phyloP scores from a whole-genome alignment of 2,329 filamentous ascomycete genomes.

The Epichloe scottii region DNA sequence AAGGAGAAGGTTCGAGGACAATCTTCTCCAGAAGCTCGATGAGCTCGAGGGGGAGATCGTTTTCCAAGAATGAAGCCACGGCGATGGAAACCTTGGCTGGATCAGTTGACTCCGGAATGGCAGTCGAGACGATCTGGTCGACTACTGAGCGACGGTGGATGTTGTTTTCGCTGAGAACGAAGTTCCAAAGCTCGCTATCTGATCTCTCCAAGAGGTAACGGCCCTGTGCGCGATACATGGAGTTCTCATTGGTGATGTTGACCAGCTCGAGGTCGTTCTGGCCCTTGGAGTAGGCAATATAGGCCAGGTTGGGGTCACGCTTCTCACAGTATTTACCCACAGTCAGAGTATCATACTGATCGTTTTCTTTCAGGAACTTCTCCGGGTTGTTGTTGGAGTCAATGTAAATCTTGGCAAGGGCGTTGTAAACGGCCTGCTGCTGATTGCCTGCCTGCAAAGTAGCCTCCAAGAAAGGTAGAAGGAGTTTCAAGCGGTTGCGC shows the following conservation, averaged over 20 bases:
- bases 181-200: conserved; percentile 84
- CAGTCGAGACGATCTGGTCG: conserved; percentile 91
- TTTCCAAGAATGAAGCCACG: conserved; percentile 82
- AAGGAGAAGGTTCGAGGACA: conserved; percentile 95
- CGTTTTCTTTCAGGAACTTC: conserved; percentile 94
- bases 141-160: conserved; percentile 86
- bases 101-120: conserved; percentile 83
- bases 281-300: conserved; percentile 90
- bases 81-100: conserved; percentile 91
- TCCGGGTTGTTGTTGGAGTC: conserved; percentile 97
- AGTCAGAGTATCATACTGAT: conserved; percentile 81
- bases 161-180: conserved; percentile 92
- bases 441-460: conserved; percentile 83
- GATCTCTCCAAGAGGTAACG: conserved; percentile 86
- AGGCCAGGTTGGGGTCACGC: conserved; percentile 89
- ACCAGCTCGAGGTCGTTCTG: conserved; percentile 96
- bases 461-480: conserved; percentile 90
- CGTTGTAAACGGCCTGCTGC: conserved; percentile 94
- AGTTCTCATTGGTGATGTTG: conserved; percentile 96
- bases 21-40: conserved; percentile 99
- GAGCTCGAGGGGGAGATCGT: conserved; percentile 82
- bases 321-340: conserved; percentile 99
- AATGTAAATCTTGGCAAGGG: conserved; percentile 97
- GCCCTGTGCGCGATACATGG: conserved; percentile 98
- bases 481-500: conserved; percentile 86